These are phyloP conservation scores for Penicillium sp. DNA, from an alignment of 2,329 filamentous ascomycete species.

Conservation along the genomic window DNA sequence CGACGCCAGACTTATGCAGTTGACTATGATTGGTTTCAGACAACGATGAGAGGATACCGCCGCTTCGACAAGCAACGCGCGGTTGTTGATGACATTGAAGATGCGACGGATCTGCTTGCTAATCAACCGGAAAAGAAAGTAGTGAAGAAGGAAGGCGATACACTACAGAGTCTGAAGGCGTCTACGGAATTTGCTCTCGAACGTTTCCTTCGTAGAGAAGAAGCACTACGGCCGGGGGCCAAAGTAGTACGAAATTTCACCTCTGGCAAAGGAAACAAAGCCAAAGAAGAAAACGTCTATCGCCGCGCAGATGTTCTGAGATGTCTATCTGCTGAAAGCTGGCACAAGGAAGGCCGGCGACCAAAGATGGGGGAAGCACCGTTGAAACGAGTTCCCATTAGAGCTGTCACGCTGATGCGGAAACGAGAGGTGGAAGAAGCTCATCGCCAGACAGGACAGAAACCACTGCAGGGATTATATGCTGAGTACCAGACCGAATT, in stretches of 20 bases:
- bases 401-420: conserved; percentile 82
- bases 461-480: conserved; percentile 82
- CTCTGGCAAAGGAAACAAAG: conserved; percentile 68
- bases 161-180: conserved; percentile 81
- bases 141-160: conserved; percentile 71
- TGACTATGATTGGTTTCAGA: conserved; percentile 83
- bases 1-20: conserved; percentile 62
- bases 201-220: conserved; percentile 84
- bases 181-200: conserved; percentile 81
- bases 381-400: conserved; percentile 81
- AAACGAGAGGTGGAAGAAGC: conserved; percentile 86
- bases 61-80: conserved; percentile 55
- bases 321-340: conserved; percentile 90
- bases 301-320: conserved; percentile 72
- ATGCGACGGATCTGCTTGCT: conserved; percentile 70
- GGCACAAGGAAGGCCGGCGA: conserved; percentile 92
- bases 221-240: conserved; percentile 70
- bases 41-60: conserved; percentile 69
- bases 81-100: conserved; percentile 73
- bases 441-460: conserved; percentile 73
- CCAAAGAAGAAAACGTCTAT: conserved; percentile 76
- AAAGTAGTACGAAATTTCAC: conserved; percentile 70
- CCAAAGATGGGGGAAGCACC: conserved; percentile 67
- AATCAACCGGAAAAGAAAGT: conserved; percentile 69
- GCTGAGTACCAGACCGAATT: conserved; percentile 83